These are phyloP conservation scores for Lojkania enalia DNA, from an alignment of 2,329 filamentous ascomycete species.

Conservation along the genomic window DNA sequence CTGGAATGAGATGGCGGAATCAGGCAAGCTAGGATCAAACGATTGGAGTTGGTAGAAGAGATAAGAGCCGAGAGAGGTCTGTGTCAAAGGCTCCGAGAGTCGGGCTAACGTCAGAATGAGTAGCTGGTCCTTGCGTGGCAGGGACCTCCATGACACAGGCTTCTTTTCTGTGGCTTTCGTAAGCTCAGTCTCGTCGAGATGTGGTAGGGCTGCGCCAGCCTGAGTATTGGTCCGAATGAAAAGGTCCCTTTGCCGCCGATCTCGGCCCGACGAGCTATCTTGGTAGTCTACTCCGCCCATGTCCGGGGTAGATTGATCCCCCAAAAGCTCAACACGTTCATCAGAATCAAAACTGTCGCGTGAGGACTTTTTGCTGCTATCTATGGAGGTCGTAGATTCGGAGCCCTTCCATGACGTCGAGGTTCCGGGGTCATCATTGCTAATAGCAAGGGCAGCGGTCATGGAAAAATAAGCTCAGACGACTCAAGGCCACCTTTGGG, in stretches of 20 bases:
- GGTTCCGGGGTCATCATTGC: no score
- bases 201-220: constrained; percentile 19
- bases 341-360: no score
- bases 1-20: constrained; percentile 71
- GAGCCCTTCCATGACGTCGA: no score
- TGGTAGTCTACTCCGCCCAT: no score
- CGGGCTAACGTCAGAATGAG: constrained; percentile 76
- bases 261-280: neutral
- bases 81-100: constrained; percentile 79
- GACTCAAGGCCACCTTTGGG: no score
- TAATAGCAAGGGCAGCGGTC: no score
- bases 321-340: no score
- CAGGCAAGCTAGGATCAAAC: constrained; percentile 63
- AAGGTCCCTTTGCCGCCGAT: constrained; percentile 14
- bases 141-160: constrained; percentile 68
- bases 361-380: no score
- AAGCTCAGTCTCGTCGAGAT: constrained; percentile 28
- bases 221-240: constrained; percentile 26
- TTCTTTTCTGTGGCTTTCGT: constrained; percentile 43
- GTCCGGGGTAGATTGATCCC: no score
- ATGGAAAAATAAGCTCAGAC: no score
- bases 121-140: constrained; percentile 78
- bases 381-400: no score
- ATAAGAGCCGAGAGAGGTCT: constrained; percentile 67
- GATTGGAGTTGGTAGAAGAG: constrained; percentile 89